These are phyloP conservation scores for Oryza coarctata DNA, from an alignment of 176 grass and related monocot species.

Conservation along the genomic window DNA sequence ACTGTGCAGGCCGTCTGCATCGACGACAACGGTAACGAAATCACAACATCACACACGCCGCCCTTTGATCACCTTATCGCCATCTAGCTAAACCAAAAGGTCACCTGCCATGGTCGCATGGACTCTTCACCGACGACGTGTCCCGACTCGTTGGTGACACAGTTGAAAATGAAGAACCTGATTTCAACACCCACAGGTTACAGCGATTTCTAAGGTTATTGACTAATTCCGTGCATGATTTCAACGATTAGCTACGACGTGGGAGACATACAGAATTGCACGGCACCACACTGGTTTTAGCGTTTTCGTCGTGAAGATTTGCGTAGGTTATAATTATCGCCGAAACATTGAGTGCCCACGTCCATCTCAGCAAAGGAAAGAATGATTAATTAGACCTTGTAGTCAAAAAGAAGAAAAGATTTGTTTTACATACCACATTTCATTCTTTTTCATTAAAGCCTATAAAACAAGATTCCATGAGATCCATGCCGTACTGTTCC, in stretches of 20 bases:
- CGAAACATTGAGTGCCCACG: background rate
- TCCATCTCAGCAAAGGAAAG: background rate
- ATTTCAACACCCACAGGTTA: background rate
- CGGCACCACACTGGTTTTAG: background rate
- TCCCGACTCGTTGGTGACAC: background rate
- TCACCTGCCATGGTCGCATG: background rate
- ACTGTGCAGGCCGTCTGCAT: background rate
- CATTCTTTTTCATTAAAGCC: background rate
- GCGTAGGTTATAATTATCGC: background rate
- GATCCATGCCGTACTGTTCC: background rate
- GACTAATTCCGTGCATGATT: background rate
- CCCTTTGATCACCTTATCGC: background rate
- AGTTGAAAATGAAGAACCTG: background rate
- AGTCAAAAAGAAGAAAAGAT: background rate
- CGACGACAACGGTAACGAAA: background rate
- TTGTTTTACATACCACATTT: background rate
- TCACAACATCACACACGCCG: background rate
- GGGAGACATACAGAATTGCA: background rate
- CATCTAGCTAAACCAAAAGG: background rate
- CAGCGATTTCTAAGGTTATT: background rate
- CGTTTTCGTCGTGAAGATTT: background rate
- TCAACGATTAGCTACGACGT: background rate
- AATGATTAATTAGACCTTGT: background rate
- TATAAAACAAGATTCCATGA: background rate
- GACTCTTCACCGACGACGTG: background rate